Evolutionary conservation across 1,284 basidiomycete species (phyloP), one percentile per base, ranked within the genome.

Genomic region (Tetrapyrgos nigripes): DNA sequence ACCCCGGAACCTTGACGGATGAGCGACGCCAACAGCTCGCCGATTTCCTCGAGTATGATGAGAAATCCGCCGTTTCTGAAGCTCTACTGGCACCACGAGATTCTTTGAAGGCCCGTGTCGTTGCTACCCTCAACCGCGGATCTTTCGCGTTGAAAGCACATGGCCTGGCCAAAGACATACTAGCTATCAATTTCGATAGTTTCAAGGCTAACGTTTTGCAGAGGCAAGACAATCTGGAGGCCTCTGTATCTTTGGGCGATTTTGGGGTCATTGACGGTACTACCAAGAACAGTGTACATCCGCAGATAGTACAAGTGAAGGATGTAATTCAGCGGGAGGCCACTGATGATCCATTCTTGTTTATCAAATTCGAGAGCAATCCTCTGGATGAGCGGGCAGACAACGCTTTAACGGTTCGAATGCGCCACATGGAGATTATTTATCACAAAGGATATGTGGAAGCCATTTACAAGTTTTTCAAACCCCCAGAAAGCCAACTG

Each of bases 361-460:
- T 86, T 66, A 77, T 97, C 68, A 94, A 93, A 69, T 94, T 96
- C 65, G 98, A 99, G 77, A 89, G 91, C 60, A 96, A 95, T 65
- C 98, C 97, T 8, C 79, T 98, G 44, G 95, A 98, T 73, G 89
- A 92, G 54, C 88, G 94, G 46, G 96, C 98, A 33, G 97, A 99
- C 73, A 97, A 86, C 68, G 95, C 92, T 0, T 78, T 99, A 56
- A 92, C 91, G 5, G 86, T 98, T 55, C 89, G 89, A 59, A 94
- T 99, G 92, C 87, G 96, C 5, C 94, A 97, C 68, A 93, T 98
- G 88, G 97, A 99, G 76, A 94, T 99, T 65, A 93, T 99, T 57
- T 99, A 99, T 70, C 96, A 99, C 72, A 88, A 84, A 67, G 93
- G 93, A 33, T 99, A 98, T 72, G 84, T 99, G 43, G 97, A 99